Conservation (phyloP, 495 filamentous ascomycete genomes). For the Astrocystis sublimbata region DNA sequence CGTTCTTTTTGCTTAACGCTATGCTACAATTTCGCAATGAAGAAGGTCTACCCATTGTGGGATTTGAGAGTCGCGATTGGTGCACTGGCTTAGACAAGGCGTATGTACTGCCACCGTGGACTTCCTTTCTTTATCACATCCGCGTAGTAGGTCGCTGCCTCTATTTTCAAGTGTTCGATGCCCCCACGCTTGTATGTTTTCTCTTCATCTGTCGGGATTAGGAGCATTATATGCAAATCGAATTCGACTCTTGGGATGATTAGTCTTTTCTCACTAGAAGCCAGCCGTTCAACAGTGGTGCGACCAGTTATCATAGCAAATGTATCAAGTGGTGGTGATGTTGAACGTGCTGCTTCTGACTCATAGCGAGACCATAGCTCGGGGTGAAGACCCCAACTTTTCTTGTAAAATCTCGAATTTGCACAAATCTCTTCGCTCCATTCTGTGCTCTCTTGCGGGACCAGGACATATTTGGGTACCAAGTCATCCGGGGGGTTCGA, state of each 20-base stretch:
- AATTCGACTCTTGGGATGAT: neutral
- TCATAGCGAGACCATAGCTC: neutral
- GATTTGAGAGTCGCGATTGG: too few relatives aligned
- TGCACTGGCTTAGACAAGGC: neutral
- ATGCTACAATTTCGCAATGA: too few relatives aligned
- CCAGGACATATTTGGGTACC: neutral
- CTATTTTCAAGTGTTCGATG: neutral
- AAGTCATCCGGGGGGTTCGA: too few relatives aligned
- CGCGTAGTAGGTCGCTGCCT: neutral
- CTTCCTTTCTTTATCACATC: conserved; percentile 4
- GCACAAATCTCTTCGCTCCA: neutral
- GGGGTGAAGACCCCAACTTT: neutral
- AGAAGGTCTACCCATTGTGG: neutral
- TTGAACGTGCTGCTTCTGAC: neutral
- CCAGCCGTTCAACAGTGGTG: neutral
- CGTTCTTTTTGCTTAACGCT: too few relatives aligned
- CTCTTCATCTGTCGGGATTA: neutral
- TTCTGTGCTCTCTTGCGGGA: neutral
- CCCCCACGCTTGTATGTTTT: neutral
- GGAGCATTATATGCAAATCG: neutral
- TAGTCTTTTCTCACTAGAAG: neutral
- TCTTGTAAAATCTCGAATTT: too few relatives aligned
- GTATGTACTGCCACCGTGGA: conserved; percentile 9
- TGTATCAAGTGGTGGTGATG: neutral
- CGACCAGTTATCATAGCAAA: conserved; percentile 9